These are phyloP conservation scores for Penicillium maclennaniae DNA, from an alignment of 495 filamentous ascomycete genomes.

Conservation along the genomic window DNA sequence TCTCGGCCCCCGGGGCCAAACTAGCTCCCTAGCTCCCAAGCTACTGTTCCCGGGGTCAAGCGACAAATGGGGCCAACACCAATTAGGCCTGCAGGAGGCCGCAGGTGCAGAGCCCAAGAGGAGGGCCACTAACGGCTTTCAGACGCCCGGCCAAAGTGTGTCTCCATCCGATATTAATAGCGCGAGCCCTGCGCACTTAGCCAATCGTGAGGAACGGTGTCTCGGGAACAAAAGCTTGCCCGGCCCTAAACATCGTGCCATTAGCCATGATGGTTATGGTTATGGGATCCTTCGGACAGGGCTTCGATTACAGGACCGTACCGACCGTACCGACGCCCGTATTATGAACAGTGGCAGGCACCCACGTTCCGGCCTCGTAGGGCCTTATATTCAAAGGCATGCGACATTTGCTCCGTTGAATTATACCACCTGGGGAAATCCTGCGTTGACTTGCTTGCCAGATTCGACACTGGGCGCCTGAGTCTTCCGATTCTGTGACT, in stretches of 20 bases:
- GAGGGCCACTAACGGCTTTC: not conserved
- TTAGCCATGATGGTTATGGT: too few species aligned
- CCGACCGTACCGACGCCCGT: not conserved
- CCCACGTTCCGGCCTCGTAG: constrained; percentile 8
- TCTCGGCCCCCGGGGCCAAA: not conserved
- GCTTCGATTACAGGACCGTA: not conserved
- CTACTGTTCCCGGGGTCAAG: too few species aligned
- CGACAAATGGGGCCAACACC: not conserved
- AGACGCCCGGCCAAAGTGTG: not conserved
- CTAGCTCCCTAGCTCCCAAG: not conserved
- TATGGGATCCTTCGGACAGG: too few species aligned
- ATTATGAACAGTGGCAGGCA: constrained; percentile 3
- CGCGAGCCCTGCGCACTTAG: not conserved
- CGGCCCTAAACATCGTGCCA: not conserved
- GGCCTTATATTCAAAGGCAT: not conserved
- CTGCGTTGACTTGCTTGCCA: too few species aligned
- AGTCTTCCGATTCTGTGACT: not conserved
- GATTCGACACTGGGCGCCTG: not conserved
- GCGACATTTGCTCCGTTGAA: not conserved
- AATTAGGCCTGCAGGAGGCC: not conserved
- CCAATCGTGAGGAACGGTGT: not conserved
- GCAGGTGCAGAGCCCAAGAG: not conserved
- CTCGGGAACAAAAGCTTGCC: constrained; percentile 5
- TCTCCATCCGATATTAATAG: not conserved
- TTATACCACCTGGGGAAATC: too few species aligned